Evolutionary conservation across 805 yeast species (phyloP).

Genomic region (Wickerhamomyces bovis): DNA sequence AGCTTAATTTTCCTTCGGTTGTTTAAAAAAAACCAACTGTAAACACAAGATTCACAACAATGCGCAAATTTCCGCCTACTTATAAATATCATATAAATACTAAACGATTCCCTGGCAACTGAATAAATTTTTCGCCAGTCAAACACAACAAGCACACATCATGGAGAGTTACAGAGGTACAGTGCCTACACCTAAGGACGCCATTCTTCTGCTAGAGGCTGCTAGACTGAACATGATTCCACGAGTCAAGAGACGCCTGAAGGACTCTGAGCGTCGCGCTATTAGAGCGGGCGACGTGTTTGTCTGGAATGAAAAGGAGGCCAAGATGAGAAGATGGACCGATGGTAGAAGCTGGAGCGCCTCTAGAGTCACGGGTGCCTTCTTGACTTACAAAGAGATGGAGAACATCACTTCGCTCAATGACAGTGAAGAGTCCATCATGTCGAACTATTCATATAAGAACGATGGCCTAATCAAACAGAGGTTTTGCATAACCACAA

Average conservation of each 20-base stretch:
- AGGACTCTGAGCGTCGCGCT: slow-evolving; percentile 40
- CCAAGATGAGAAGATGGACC: slow-evolving; percentile 74
- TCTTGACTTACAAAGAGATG: slow-evolving; percentile 58
- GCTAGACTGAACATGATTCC: slow-evolving; percentile 51
- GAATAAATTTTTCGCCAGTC: too few species aligned
- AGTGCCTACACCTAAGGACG: slow-evolving; percentile 53
- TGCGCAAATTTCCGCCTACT: background rate
- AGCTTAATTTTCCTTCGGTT: background rate
- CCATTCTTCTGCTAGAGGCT: slow-evolving; percentile 60
- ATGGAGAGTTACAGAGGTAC: slow-evolving; percentile 62
- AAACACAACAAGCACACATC: too few species aligned
- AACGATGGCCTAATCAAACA: slow-evolving; percentile 57
- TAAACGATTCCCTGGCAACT: background rate
- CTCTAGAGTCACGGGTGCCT: slow-evolving; percentile 59
- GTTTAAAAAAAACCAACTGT: background rate
- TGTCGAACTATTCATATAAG: slow-evolving; percentile 30
- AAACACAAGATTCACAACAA: background rate
- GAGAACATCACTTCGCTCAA: slow-evolving; percentile 26
- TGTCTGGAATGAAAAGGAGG: slow-evolving; percentile 66
- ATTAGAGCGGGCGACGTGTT: slow-evolving; percentile 58
- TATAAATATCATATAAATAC: background rate
- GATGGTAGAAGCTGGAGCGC: slow-evolving; percentile 74
- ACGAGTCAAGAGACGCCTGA: slow-evolving; percentile 50
- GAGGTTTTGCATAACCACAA: slow-evolving; percentile 51
- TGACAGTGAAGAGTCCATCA: background rate